phyloP scores from a whole-genome alignment of 2,329 filamentous ascomycete genomes.

The Alternaria sp. region DNA sequence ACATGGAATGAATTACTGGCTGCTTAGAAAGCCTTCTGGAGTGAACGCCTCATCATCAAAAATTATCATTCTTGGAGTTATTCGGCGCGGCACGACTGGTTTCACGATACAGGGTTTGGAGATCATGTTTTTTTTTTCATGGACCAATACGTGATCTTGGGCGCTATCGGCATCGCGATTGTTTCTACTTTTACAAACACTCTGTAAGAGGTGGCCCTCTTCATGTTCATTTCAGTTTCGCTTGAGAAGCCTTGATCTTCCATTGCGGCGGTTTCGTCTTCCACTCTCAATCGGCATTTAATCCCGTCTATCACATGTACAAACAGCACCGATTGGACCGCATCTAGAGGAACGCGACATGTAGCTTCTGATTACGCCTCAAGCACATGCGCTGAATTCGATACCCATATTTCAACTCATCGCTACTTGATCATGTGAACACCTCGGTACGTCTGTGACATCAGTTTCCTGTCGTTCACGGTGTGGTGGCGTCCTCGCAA shows the following conservation, averaged over 20 bases:
- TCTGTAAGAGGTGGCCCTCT: background rate
- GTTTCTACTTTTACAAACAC: background rate
- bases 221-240: constrained; percentile 1
- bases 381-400: constrained; percentile 13
- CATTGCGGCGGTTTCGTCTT: constrained; percentile 5
- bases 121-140: background rate
- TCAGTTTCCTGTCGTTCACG: background rate
- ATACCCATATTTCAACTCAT: constrained; percentile 3
- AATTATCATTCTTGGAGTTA: constrained; percentile 11
- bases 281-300: constrained; percentile 8
- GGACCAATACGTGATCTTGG: background rate
- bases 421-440: constrained; percentile 5
- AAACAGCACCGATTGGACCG: constrained; percentile 17
- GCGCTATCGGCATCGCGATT: background rate
- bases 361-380: constrained; percentile 10
- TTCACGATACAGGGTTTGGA: constrained; percentile 5
- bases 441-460: background rate
- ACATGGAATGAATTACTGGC: background rate
- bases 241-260: constrained; percentile 1
- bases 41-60: background rate
- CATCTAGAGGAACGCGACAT: constrained; percentile 8
- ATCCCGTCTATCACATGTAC: constrained; percentile 23
- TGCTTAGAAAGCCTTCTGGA: background rate
- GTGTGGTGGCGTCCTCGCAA: constrained; percentile 14
- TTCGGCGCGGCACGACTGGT: constrained; percentile 4